Base-by-base conservation (phyloP, 495 filamentous ascomycete species). In the Aspergillus carlsbadensis region DNA sequence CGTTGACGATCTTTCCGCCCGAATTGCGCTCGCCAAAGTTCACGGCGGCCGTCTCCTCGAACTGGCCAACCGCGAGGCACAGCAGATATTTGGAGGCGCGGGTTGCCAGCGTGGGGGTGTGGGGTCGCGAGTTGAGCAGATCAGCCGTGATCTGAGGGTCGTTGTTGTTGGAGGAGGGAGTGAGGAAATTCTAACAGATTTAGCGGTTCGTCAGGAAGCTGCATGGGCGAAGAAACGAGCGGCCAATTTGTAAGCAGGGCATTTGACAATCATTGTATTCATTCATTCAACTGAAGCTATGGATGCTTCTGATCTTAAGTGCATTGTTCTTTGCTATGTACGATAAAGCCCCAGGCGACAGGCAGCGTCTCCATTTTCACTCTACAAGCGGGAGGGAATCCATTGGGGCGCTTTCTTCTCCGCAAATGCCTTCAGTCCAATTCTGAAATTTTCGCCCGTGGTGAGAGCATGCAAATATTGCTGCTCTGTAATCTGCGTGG, bases 361-460 rank as follows among this genome's bases (percentile, higher is more conserved):
- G 6, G 14, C 35, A 10, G 15, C 6, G 35, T 3, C 14, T 39
- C 35, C 35, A 10, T n/a, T 39, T 10, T 4, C 6, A 10, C 4
- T 24, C 18, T 36, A 49, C 26, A 49, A 31, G 14, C 21, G 15
- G 14, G 46, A 49, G 17, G 2, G 14, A 5, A 49, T 31, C 89
- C 90, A 92, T 51, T 75, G 77, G 24, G 88, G 82, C 68, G 79
- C 76, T 74, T 84, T 79, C 78, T 83, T 89, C 77, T 86, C 84
- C 31, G 86, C 80, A 79, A 95, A 93, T 48, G 86, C 86, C 71
- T 64, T 77, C 35, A 93, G 71, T 0, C 89, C 90, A 71, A 92
- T 89, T 58, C 70, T 78, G 60, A 88, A 84, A 70, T 93, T 92
- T 66, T 88, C 84, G 3, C 86, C 87, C 17, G 61, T 70, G 40